Percentiles rank a stretch among this genome's conserved stretches.
phyloP scores from a whole-genome alignment of 257 asterid species.

The Eustoma russellianum region DNA sequence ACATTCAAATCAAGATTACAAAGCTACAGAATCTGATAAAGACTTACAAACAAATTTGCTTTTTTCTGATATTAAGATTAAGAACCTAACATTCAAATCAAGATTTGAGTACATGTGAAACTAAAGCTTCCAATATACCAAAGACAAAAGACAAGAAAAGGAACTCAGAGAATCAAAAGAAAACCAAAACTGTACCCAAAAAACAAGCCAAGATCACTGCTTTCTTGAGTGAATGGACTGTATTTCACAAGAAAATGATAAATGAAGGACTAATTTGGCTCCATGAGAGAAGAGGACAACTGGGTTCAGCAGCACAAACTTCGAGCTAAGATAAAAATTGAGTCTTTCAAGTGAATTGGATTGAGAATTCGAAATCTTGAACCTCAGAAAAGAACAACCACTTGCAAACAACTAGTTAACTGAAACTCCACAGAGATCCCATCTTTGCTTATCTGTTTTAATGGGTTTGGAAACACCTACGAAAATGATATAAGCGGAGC shows the following conservation, averaged over 20 bases:
- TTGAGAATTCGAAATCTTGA: slow-evolving; percentile 12
- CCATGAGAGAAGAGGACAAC: not conserved
- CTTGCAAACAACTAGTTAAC: slow-evolving; percentile 32
- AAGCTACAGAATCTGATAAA: not conserved
- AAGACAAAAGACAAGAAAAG: too few species aligned
- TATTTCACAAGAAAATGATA: too few species aligned
- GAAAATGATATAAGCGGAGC: slow-evolving; percentile 55
- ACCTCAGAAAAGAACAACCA: slow-evolving; percentile 26
- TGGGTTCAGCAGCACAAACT: not conserved
- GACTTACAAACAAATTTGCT: not conserved
- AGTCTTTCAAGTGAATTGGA: slow-evolving; percentile 22
- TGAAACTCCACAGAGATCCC: slow-evolving; percentile 22
- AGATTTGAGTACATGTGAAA: too few species aligned
- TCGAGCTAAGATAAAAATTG: slow-evolving; percentile 24
- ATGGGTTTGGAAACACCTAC: slow-evolving; percentile 14
- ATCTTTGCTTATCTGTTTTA: slow-evolving; percentile 13
- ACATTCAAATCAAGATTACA: not conserved
- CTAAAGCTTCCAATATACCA: too few species aligned
- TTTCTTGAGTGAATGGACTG: too few species aligned
- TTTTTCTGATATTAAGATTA: not conserved
- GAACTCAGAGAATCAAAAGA: too few species aligned
- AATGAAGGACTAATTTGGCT: not conserved
- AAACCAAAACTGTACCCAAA: too few species aligned
- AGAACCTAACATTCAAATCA: too few species aligned
- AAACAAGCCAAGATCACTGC: too few species aligned